phyloP scores from a whole-genome alignment of 371 early-diverging fungal genomes.

The Lichtheimia hyalospora region DNA sequence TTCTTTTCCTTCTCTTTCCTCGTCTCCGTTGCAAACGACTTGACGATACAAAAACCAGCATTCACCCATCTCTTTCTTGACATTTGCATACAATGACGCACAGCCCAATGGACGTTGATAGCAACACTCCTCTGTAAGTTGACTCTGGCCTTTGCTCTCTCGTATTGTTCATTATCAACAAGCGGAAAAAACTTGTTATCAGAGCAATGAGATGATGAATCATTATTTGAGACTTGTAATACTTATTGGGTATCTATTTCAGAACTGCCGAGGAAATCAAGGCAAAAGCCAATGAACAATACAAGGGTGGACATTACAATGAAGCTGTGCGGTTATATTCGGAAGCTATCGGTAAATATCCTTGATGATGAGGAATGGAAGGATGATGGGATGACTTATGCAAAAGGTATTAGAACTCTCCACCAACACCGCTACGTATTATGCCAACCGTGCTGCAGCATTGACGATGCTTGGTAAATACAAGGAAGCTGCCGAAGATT shows the following conservation, averaged over 20 bases:
- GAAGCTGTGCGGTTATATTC: slow-evolving; percentile 61
- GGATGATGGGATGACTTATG: too few species aligned
- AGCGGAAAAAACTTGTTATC: neutral
- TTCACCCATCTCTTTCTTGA: neutral
- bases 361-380: neutral
- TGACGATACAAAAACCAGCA: neutral
- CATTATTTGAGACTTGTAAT: neutral
- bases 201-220: neutral
- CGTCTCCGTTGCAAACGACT: neutral
- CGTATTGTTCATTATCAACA: too few species aligned
- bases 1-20: slow-evolving; percentile 6
- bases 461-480: slow-evolving; percentile 70
- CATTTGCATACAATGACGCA: slow-evolving; percentile 13
- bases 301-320: slow-evolving; percentile 59
- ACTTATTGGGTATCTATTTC: neutral
- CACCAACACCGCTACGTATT: slow-evolving; percentile 66
- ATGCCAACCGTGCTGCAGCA: slow-evolving; percentile 84
- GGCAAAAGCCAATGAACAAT: slow-evolving; percentile 57
- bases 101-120: slow-evolving; percentile 24
- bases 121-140: slow-evolving; percentile 18
- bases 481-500: slow-evolving; percentile 70
- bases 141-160: neutral
- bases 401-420: slow-evolving; percentile 41
- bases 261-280: slow-evolving; percentile 59
- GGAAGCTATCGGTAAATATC: slow-evolving; percentile 56